phyloP scores from a whole-genome alignment of 2,329 filamentous ascomycete species.

The Sarocladiaceae sp. region DNA sequence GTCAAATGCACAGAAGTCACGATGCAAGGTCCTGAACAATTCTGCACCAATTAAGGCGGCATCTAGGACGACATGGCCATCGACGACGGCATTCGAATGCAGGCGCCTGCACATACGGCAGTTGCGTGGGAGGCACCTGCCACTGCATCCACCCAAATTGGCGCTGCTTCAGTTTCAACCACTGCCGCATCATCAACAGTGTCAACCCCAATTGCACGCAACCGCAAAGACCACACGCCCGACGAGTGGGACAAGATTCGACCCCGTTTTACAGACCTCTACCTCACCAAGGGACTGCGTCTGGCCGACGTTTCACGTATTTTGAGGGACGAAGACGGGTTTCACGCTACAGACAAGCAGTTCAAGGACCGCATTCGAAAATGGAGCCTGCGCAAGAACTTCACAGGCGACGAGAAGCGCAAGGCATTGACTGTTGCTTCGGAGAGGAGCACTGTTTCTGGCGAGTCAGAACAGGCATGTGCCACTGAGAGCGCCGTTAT shows the following conservation, averaged over 20 bases:
- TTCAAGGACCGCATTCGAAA: background rate
- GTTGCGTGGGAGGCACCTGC: no score
- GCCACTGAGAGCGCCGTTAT: background rate
- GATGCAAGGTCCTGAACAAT: no score
- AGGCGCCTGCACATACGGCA: no score
- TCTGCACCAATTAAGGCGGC: no score
- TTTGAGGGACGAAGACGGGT: background rate
- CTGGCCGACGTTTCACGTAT: background rate
- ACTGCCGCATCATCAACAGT: no score
- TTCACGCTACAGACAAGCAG: conserved; percentile 1
- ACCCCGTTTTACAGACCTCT: background rate
- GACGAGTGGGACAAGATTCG: background rate
- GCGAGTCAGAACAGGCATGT: background rate
- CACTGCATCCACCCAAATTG: no score
- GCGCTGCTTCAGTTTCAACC: no score
- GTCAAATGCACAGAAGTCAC: no score
- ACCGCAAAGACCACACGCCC: background rate
- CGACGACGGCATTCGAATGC: no score
- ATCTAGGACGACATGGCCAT: no score
- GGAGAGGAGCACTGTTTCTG: no score
- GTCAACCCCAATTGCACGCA: background rate
- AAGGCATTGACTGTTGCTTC: background rate
- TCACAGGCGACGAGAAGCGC: background rate
- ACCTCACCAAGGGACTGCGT: background rate
- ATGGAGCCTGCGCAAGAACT: background rate